Base-by-base conservation (phyloP, 2,329 filamentous ascomycete species). In the Aureobasidium mangrovei region DNA sequence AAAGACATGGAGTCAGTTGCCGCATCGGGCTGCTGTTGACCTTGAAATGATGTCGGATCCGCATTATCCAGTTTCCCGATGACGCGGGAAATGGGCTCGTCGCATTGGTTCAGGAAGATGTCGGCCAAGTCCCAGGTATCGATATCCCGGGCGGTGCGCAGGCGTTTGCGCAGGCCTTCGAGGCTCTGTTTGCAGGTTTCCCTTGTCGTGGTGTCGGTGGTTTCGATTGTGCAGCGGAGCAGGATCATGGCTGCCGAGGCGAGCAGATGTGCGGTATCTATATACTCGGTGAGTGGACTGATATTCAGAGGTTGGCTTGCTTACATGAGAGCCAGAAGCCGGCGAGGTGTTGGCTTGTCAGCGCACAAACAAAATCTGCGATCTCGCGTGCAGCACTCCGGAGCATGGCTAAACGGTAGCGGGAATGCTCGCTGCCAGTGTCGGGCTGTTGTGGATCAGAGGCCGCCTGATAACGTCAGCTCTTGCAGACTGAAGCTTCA, bases 51-150 rank as follows among this genome's bases (percentile, higher is more conserved):
- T n/a, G 12, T n/a, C 33, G 32, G 8, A 7, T 27, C 7, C 7
- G 39, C 3, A n/a, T 33, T 38, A 10, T 33, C 32, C 0, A 51
- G 29, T 35, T 51, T 51, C 32, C 26, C 33, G 27, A 45, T 43
- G 24, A 53, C 41, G 3, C 49, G 39, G 10, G 49, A 53, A 18
- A 53, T 53, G 6, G 49, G 49, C 18, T 53, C 49, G 28, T 53
- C 49, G 41, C 49, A 53, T 44, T 53, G 49, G 4, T 45, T 53
- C n/a, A 53, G 49, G 49, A 53, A 53, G 9, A 53, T 53, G 32
- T 53, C 49, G 4, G 49, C 49, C 2, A 53, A 36, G 9, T 53
- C 49, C 49, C 49, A 53, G 26, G 28, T 12, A 7, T 24, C 18
- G n/a, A 40, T 40, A 7, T 53, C 49, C n/a, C 49, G 49, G 27